A percentile compares a stretch with the other conserved stretches of the same genome.
phyloP scores from a whole-genome alignment of 108 stramenopile species.

The Nitzschia inconspicua region DNA sequence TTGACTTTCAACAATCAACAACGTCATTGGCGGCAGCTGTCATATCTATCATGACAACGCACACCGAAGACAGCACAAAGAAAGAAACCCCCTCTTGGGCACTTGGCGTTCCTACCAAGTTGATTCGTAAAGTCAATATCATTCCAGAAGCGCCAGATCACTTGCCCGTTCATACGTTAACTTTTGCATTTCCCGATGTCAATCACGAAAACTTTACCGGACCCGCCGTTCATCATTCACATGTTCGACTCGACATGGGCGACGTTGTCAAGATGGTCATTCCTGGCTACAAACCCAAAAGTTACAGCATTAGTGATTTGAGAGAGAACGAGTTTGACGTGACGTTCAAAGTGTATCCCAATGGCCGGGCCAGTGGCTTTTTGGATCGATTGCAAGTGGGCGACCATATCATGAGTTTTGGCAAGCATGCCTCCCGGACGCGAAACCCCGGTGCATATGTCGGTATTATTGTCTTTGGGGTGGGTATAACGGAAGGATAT shows the following conservation, averaged over 20 bases:
- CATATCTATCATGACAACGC: no score
- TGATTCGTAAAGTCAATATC: conserved; percentile 5
- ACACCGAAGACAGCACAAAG: no score
- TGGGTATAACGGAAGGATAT: conserved; percentile 14
- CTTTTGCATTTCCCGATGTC: conserved; percentile 15
- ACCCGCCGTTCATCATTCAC: conserved; percentile 1
- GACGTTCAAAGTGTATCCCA: conserved; percentile 20
- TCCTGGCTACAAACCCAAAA: conserved; percentile 21
- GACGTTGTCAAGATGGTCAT: conserved; percentile 27
- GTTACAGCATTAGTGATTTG: conserved; percentile 15
- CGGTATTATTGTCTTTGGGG: conserved; percentile 10
- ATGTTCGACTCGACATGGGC: conserved; percentile 10
- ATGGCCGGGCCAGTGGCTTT: conserved; percentile 23
- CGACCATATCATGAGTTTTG: conserved; percentile 5
- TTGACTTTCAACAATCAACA: no score
- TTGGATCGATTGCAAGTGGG: conserved; percentile 17
- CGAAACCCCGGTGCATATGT: conserved; percentile 1
- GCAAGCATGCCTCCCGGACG: not conserved
- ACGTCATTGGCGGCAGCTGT: no score
- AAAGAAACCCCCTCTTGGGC: no score
- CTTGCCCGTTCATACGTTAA: conserved; percentile 13
- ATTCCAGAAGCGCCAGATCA: not conserved
- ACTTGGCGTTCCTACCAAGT: conserved; percentile 1
- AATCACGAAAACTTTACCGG: not conserved
- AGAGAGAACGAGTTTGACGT: conserved; percentile 18